Evolutionary conservation across 148 eudicot genomes (phyloP).

Genomic region (Tetragonia tetragonoides): DNA sequence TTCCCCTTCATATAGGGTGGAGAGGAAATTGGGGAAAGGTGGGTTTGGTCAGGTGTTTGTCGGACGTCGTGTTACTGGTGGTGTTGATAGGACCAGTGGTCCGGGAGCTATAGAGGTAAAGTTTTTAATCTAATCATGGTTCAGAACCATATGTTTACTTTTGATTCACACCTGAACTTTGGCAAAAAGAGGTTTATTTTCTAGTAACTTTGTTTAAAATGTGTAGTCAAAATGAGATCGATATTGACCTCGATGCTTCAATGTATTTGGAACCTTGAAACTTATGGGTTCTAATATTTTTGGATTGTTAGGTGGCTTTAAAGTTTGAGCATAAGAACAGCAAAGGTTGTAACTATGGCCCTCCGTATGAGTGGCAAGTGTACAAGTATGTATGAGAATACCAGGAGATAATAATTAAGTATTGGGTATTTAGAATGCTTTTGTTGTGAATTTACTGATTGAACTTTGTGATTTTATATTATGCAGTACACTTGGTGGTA

Average conservation of each 20-base stretch:
- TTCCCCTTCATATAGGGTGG: constrained; percentile 75
- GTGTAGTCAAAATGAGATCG: background rate
- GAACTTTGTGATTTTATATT: constrained; percentile 12
- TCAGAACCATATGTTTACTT: background rate
- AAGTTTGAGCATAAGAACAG: constrained; percentile 88
- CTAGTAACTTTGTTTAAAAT: background rate
- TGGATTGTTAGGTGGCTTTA: constrained; percentile 62
- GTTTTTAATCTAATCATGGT: background rate
- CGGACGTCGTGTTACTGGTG: constrained; percentile 74
- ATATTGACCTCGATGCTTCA: background rate
- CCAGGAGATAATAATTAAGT: background rate
- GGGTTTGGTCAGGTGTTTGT: constrained; percentile 95
- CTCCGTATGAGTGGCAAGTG: constrained; percentile 96
- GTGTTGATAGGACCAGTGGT: constrained; percentile 59
- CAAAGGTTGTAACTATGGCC: constrained; percentile 92
- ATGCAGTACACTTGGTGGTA: constrained; percentile 80
- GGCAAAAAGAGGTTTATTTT: background rate
- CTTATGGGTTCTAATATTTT: background rate
- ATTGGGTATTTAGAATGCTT: background rate
- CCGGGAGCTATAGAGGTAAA: constrained; percentile 74
- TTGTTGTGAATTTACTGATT: background rate
- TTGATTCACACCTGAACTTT: background rate
- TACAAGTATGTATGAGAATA: constrained; percentile 55
- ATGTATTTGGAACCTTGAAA: background rate
- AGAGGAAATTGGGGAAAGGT: constrained; percentile 85